Percentiles rank a stretch among this genome's conserved stretches.
Conservation (phyloP, 495 filamentous ascomycete species). For the Penicillium macrosclerotiorum region DNA sequence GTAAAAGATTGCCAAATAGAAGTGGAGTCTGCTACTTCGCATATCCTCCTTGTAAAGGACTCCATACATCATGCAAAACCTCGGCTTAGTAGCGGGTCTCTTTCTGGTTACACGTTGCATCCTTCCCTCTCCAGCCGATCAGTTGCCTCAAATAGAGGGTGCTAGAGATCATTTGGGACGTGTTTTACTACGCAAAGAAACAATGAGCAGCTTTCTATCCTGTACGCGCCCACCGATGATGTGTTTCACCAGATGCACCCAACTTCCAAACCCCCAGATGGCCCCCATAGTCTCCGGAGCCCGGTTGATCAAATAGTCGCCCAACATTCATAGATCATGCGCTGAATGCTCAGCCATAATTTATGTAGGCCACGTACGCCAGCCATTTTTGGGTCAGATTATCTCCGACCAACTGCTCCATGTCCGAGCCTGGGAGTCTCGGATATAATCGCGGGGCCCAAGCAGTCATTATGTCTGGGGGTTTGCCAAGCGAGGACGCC, state of each 20-base stretch:
- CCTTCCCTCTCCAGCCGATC: no score
- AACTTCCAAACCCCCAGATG: background rate
- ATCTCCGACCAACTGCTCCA: background rate
- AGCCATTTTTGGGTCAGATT: no score
- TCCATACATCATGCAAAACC: no score
- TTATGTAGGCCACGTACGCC: no score
- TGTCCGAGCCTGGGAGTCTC: background rate
- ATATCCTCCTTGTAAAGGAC: no score
- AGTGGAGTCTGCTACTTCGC: slow-evolving; percentile 10
- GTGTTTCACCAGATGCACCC: slow-evolving; percentile 1
- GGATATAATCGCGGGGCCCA: background rate
- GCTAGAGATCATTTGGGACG: background rate
- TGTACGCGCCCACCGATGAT: background rate
- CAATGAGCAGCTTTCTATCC: no score
- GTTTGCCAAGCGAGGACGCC: background rate
- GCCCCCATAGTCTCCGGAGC: no score
- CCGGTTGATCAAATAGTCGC: no score
- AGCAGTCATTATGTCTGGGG: background rate
- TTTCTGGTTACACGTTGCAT: no score
- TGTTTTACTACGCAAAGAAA: background rate
- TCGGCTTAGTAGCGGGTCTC: slow-evolving; percentile 12
- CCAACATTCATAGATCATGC: no score
- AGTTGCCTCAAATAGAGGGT: slow-evolving; percentile 3
- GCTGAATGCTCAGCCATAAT: no score
- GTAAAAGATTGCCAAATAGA: slow-evolving; percentile 12